Evolutionary conservation across 495 filamentous ascomycete genomes (phyloP).

Genomic region (Bathelium albidoporum): DNA sequence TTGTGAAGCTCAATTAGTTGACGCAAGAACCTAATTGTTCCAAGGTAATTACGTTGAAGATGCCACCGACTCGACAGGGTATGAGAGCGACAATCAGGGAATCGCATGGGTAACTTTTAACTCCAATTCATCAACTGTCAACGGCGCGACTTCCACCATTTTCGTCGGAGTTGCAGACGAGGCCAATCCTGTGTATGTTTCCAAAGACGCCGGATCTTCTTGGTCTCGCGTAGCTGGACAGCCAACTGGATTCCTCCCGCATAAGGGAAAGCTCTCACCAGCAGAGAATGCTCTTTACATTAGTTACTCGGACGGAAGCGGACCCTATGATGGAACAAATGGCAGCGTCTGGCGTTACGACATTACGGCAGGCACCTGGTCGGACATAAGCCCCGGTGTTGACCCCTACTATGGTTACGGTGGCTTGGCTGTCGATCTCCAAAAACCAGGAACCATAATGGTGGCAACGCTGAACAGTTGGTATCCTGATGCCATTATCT

Average conservation of each 20-base stretch:
- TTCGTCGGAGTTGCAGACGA: constrained; percentile 46
- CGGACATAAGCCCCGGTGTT: constrained; percentile 43
- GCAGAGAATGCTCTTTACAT: constrained; percentile 46
- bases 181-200: constrained; percentile 43
- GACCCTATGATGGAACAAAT: constrained; percentile 44
- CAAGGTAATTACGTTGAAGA: constrained; percentile 36
- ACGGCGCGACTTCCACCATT: constrained; percentile 45
- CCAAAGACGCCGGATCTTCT: constrained; percentile 43
- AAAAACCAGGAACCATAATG: constrained; percentile 45
- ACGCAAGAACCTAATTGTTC: background rate
- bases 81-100: constrained; percentile 42
- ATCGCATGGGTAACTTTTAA: constrained; percentile 48
- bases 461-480: constrained; percentile 47
- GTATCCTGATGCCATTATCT: constrained; percentile 50
- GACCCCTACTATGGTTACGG: constrained; percentile 43
- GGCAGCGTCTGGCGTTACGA: constrained; percentile 45
- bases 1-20: background rate
- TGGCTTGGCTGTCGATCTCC: constrained; percentile 44
- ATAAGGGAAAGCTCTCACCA: constrained; percentile 45
- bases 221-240: constrained; percentile 41
- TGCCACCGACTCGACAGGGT: constrained; percentile 35
- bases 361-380: constrained; percentile 39
- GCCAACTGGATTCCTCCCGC: constrained; percentile 42
- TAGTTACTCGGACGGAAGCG: constrained; percentile 45
- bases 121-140: constrained; percentile 36